Percentiles rank a stretch among this genome's conserved stretches.
These are phyloP conservation scores for Fusarium haematococcum DNA, from an alignment of 2,329 filamentous ascomycete genomes.

Conservation along the genomic window DNA sequence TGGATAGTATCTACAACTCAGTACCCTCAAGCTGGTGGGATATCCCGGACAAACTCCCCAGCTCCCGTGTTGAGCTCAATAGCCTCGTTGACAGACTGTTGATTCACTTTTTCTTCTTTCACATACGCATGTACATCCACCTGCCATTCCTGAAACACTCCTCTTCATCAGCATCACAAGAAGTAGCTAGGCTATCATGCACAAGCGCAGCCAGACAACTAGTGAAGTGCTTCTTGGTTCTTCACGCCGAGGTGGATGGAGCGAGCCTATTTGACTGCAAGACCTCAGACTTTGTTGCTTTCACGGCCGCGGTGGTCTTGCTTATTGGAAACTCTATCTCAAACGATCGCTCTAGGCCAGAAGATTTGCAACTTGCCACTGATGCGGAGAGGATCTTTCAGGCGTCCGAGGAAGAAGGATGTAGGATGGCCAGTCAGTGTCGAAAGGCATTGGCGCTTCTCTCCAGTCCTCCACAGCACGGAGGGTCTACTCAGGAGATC, in stretches of 20 bases:
- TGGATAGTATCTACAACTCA: neutral
- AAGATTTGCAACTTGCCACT: neutral
- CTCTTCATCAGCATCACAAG: neutral
- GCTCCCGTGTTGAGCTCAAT: neutral
- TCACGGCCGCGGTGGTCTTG: neutral
- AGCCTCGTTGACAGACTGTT: neutral
- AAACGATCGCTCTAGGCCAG: neutral
- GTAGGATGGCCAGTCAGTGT: neutral
- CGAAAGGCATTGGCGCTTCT: neutral
- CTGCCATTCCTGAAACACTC: neutral
- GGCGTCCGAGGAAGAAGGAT: neutral
- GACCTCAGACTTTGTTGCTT: neutral
- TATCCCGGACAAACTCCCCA: neutral
- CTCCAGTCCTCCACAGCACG: neutral
- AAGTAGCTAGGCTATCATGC: neutral
- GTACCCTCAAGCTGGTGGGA: neutral
- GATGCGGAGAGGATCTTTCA: neutral
- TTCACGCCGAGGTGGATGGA: neutral
- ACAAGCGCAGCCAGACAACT: neutral
- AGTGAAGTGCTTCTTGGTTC: neutral
- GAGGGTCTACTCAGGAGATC: neutral
- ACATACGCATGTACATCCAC: neutral
- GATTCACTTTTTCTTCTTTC: neutral
- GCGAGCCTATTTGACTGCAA: neutral
- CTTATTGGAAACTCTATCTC: neutral